Evolutionary conservation across 139 green algal genomes (phyloP).

Genomic region (Micractinium sp.): DNA sequence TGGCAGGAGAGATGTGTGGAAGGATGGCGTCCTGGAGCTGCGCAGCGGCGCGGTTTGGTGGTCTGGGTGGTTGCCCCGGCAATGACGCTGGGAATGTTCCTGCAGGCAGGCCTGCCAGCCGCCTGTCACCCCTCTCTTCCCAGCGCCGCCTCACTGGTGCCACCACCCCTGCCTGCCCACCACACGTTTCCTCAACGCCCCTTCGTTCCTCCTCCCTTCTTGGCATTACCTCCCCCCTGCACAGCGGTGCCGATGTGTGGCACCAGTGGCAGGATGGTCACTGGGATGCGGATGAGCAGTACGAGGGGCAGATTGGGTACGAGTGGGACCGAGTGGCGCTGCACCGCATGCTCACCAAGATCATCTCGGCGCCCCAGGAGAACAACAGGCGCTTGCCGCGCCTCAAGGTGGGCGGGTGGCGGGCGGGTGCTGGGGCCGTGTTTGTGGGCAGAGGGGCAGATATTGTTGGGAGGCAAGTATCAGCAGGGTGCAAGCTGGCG

Average conservation of each 20-base stretch:
- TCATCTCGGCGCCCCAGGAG: conserved; percentile 41
- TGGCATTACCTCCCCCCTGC: too few relatives aligned
- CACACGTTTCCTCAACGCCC: not conserved
- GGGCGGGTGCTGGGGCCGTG: too few relatives aligned
- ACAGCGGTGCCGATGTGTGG: conserved; percentile 70
- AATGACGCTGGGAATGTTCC: too few relatives aligned
- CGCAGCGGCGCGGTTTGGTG: too few relatives aligned
- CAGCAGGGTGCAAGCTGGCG: not conserved
- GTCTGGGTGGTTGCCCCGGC: too few relatives aligned
- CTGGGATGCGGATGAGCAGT: conserved; percentile 64
- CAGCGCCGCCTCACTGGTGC: too few relatives aligned
- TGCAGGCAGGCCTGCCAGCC: too few relatives aligned
- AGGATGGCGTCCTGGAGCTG: too few relatives aligned
- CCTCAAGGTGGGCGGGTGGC: conserved; percentile 34
- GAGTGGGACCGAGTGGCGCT: conserved; percentile 59
- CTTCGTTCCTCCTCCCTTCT: not conserved
- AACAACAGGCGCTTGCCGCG: conserved; percentile 35
- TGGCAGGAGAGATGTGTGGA: not conserved
- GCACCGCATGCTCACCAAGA: conserved; percentile 58
- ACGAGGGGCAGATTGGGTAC: conserved; percentile 62
- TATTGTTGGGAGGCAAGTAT: not conserved
- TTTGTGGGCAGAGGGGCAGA: not conserved
- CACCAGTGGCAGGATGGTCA: conserved; percentile 32
- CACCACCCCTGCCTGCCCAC: not conserved
- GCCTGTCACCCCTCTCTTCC: too few relatives aligned